phyloP scores from a whole-genome alignment of 192 early-diverging fungal genomes.

The Cetraspora pellucida region DNA sequence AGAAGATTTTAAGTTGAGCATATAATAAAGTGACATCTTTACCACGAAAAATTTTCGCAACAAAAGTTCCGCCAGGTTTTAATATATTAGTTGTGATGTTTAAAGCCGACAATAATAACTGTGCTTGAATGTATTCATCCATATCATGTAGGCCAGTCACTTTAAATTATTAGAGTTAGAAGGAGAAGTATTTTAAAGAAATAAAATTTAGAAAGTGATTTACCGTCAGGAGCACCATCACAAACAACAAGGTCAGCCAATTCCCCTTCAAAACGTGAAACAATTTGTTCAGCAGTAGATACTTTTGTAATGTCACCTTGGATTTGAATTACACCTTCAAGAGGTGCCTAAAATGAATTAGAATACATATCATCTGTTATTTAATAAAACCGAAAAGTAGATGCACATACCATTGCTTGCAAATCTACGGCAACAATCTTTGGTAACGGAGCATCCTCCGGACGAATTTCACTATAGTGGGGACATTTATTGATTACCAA shows the following conservation, averaged over 20 bases:
- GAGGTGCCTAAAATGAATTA: constrained; percentile 65
- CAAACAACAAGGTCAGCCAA: constrained; percentile 93
- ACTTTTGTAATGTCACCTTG: constrained; percentile 98
- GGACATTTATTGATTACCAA: neutral
- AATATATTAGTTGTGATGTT: constrained; percentile 97
- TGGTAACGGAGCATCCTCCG: constrained; percentile 33
- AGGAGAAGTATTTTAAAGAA: neutral
- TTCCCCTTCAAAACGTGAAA: constrained; percentile 85
- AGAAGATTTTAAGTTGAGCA: constrained; percentile 90
- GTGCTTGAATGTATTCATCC: constrained; percentile 99
- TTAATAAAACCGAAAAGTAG: neutral
- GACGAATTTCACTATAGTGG: constrained; percentile 52
- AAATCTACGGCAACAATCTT: constrained; percentile 90
- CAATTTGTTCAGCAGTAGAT: constrained; percentile 89
- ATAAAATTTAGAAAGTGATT: neutral
- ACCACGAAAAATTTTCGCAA: constrained; percentile 97
- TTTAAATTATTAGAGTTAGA: constrained; percentile 28
- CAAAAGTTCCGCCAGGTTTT: constrained; percentile 87
- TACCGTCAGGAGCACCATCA: constrained; percentile 94
- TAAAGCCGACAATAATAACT: constrained; percentile 90
- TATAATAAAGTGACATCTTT: constrained; percentile 92
- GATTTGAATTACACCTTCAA: constrained; percentile 90
- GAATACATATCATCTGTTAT: neutral
- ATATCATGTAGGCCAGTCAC: constrained; percentile 98
- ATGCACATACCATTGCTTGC: constrained; percentile 74